These are phyloP conservation scores for Ophiognomonia clavigignenti-juglandacearum DNA, from an alignment of 2,329 filamentous ascomycete genomes.

Conservation along the genomic window DNA sequence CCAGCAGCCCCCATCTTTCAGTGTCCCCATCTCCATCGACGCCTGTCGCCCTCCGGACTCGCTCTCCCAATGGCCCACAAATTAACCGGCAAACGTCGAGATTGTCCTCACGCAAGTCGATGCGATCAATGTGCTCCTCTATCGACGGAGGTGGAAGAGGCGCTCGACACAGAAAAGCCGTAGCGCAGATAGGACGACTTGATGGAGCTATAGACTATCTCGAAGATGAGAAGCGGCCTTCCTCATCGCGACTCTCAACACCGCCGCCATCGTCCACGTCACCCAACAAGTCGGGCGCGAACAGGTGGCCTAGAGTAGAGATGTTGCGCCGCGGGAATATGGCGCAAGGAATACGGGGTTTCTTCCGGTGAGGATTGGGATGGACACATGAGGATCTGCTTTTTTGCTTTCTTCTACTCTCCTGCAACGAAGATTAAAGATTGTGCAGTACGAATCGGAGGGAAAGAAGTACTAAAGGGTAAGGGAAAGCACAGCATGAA, in stretches of 20 bases:
- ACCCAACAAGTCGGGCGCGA: conserved; percentile 20
- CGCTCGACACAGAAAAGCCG: conserved; percentile 1
- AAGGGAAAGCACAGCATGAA: conserved; percentile 1
- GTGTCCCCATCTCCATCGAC: background rate
- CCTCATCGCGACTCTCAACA: conserved; percentile 18
- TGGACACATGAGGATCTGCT: too few relatives aligned
- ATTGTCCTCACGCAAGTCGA: conserved; percentile 14
- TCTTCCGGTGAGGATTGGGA: conserved; percentile 44
- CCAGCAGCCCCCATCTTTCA: background rate
- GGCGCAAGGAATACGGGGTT: conserved; percentile 36
- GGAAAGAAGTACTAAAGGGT: too few relatives aligned
- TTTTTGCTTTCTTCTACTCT: too few relatives aligned
- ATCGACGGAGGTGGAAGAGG: conserved; percentile 1
- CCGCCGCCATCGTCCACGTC: conserved; percentile 14
- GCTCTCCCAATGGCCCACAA: conserved; percentile 21
- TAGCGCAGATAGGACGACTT: background rate
- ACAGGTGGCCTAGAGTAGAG: conserved; percentile 32
- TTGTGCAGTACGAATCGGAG: too few relatives aligned
- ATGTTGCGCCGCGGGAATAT: conserved; percentile 32
- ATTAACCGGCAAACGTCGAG: conserved; percentile 17
- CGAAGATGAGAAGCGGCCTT: background rate
- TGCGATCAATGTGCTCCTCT: conserved; percentile 12
- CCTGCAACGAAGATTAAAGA: too few relatives aligned
- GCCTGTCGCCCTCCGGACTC: conserved; percentile 14
- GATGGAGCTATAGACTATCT: background rate